These are phyloP conservation scores for Arthrobotrys sinensis DNA, from an alignment of 2,329 filamentous ascomycete genomes.

Conservation along the genomic window DNA sequence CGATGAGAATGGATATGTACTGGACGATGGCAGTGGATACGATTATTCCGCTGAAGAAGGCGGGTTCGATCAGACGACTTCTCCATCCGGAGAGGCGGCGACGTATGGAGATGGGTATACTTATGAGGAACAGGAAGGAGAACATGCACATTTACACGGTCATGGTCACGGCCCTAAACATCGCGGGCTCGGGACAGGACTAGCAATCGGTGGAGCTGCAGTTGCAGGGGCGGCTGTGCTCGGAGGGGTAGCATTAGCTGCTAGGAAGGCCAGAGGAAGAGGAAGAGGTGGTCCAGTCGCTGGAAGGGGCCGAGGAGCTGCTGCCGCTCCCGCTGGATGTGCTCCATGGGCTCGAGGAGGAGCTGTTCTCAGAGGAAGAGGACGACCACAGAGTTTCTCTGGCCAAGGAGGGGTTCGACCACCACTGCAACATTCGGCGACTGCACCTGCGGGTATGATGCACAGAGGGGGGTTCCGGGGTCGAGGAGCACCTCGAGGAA, in stretches of 20 bases:
- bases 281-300: not conserved
- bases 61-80: not conserved
- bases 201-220: constrained; percentile 43
- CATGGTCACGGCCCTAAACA: not conserved
- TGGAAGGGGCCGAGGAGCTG: constrained; percentile 27
- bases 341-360: constrained; percentile 20
- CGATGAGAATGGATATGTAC: constrained; percentile 15
- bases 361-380: constrained; percentile 23
- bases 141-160: not conserved
- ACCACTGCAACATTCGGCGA: constrained; percentile 29
- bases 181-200: constrained; percentile 32
- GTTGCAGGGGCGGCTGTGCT: constrained; percentile 41
- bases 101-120: constrained; percentile 25
- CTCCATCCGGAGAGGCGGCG: constrained; percentile 15
- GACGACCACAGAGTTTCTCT: constrained; percentile 39
- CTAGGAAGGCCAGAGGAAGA: constrained; percentile 36
- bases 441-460: constrained; percentile 23
- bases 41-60: constrained; percentile 13
- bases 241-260: constrained; percentile 39
- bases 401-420: constrained; percentile 15
- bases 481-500: constrained; percentile 18
- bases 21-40: constrained; percentile 11
- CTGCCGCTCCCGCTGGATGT: not conserved
- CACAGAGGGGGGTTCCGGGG: constrained; percentile 21
- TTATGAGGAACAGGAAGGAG: constrained; percentile 15